Evolutionary conservation across 2,329 filamentous ascomycete genomes (phyloP), one percentile per base, ranked within the genome.

Genomic region (Ophiocordyceps camponoti-floridani): DNA sequence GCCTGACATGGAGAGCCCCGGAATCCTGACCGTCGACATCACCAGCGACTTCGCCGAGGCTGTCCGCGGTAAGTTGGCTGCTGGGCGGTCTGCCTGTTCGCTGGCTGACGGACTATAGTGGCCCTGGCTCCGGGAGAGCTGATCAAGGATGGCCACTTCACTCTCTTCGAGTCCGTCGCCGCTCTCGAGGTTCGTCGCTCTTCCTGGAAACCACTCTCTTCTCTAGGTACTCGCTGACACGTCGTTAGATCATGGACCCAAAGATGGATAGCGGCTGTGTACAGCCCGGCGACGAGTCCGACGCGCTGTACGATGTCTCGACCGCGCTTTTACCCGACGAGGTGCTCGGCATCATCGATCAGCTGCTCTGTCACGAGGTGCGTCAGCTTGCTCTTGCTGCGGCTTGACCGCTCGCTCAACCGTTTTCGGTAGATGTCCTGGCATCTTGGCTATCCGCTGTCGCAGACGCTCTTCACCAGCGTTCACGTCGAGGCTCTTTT

Each of bases 221-320:
- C 13, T 12, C 19, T 4, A n/a, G n/a, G n/a, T n/a, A 12, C 11
- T 2, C 19, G 16, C 35, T 51, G 27, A 49, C 37, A 13, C 27
- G 40, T 10, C 10, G 38, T 26, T 55, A 98, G 91, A 94, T 98
- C 54, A 95, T 95, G 85, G 91, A 98, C 57, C 80, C 84, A 1
- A 98, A 96, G 64, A 98, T 98, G 91, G 91, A 98, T 62, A 95
- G 86, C 57, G 91, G 91, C 27, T 87, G 82, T 51, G 68, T 93
- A 7, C 72, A 77, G 18, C 76, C 82, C 8, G 83, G 80, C 28
- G 85, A 94, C 55, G 77, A 79, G n/a, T 73, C 89, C 31, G 84
- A 94, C 47, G 82, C 89, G 50, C 73, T 83, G 43, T 94, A 89
- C 60, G 81, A 94, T 55, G 75, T 87, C 38, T 66, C 75, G 40